Conservation (phyloP, 306 rosid species). For the Hippophae tibetana region DNA sequence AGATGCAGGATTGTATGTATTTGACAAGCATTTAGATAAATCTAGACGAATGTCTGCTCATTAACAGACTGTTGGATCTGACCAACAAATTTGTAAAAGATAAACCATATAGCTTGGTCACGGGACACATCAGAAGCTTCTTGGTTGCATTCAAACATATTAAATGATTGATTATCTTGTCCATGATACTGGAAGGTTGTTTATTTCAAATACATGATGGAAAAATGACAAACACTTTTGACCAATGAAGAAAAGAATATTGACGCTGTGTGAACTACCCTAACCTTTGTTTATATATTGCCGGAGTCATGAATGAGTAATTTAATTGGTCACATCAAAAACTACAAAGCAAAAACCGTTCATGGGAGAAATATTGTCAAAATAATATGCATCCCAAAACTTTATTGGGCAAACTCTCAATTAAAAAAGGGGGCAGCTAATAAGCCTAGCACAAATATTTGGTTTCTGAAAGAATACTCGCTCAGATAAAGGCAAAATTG, state of each 20-base stretch:
- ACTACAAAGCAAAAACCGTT: too few species aligned
- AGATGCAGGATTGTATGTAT: conserved; percentile 1
- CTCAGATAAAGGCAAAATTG: too few species aligned
- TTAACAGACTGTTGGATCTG: neutral
- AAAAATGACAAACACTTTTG: neutral
- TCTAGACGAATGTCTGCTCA: neutral
- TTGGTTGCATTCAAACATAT: conserved; percentile 1
- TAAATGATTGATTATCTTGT: neutral
- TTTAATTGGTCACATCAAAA: too few species aligned
- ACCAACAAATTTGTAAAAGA: conserved; percentile 1
- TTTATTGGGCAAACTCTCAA: too few species aligned
- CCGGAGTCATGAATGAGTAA: too few species aligned
- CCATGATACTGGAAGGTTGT: neutral
- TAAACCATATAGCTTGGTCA: neutral
- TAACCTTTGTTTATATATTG: too few species aligned
- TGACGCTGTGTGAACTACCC: neutral
- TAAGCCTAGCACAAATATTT: too few species aligned
- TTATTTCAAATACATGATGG: neutral
- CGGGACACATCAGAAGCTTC: neutral
- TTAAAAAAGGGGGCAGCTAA: too few species aligned
- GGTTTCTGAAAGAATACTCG: too few species aligned
- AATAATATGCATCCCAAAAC: too few species aligned
- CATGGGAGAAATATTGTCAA: too few species aligned
- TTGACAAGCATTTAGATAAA: neutral
- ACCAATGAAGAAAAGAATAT: neutral